Percentiles rank a stretch among this genome's conserved stretches.
Conservation (phyloP, 148 eudicot genomes). For the Euryodendron excelsum region DNA sequence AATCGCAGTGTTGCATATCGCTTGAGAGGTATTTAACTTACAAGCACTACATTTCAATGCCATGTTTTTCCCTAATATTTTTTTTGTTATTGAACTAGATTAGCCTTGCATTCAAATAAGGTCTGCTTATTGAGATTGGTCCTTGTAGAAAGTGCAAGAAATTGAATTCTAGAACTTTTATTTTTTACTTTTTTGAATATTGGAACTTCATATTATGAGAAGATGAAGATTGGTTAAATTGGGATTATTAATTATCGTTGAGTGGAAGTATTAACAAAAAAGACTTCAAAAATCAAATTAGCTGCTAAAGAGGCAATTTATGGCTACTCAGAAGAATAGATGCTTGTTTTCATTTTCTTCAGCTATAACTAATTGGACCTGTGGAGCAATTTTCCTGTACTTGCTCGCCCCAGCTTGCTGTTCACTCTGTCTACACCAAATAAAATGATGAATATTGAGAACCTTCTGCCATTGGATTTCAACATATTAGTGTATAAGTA, state of each 20-base stretch:
- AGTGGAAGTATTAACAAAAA: no score
- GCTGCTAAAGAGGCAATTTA: background rate
- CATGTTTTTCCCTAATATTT: background rate
- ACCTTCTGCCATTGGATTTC: background rate
- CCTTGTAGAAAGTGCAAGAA: background rate
- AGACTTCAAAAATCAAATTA: background rate
- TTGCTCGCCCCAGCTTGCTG: background rate
- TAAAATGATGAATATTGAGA: background rate
- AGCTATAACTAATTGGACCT: background rate
- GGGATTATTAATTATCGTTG: background rate
- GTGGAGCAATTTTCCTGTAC: background rate
- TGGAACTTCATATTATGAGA: background rate
- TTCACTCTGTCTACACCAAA: background rate
- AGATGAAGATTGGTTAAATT: background rate
- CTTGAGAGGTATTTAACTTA: slow-evolving; percentile 57
- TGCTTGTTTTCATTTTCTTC: background rate
- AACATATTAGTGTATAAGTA: no score
- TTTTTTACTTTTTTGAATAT: no score
- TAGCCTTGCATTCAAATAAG: background rate
- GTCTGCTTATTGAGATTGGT: background rate
- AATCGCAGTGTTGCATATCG: slow-evolving; percentile 91
- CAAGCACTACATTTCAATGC: background rate
- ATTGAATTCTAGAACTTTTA: background rate
- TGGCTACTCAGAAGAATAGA: slow-evolving; percentile 3
- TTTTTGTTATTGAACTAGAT: background rate